A percentile compares a stretch with the other conserved stretches of the same genome.
Conservation (phyloP, 2,329 filamentous ascomycete genomes). For the Amauroascus verrucosus region DNA sequence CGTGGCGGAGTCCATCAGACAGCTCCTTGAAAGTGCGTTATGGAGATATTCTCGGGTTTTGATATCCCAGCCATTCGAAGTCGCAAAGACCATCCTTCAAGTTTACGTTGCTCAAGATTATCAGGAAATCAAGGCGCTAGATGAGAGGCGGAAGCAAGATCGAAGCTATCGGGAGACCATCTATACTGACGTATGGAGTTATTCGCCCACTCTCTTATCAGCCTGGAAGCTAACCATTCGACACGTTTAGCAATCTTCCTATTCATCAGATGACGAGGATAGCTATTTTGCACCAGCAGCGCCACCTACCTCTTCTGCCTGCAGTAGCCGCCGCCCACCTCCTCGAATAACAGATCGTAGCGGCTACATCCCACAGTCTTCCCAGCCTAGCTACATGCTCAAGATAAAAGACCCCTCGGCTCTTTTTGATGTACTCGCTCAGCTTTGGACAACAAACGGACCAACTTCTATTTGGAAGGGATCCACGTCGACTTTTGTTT, state of each 20-base stretch:
- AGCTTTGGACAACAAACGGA: constrained; percentile 82
- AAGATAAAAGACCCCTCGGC: constrained; percentile 65
- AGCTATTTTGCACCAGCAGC: constrained; percentile 68
- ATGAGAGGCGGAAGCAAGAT: constrained; percentile 24
- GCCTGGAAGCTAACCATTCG: constrained; percentile 10
- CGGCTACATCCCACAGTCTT: constrained; percentile 35
- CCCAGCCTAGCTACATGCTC: constrained; percentile 50
- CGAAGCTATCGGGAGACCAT: constrained; percentile 23
- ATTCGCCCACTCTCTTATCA: background rate
- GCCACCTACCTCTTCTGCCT: constrained; percentile 31
- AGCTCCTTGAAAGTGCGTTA: constrained; percentile 70
- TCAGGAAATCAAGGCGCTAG: constrained; percentile 23
- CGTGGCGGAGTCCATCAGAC: constrained; percentile 61
- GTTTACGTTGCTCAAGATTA: constrained; percentile 46
- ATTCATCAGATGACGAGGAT: constrained; percentile 61
- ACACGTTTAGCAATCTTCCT: constrained; percentile 25
- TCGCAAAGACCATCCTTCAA: constrained; percentile 88
- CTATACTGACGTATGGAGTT: constrained; percentile 23
- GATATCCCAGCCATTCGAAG: constrained; percentile 91
- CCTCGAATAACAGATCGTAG: constrained; percentile 38
- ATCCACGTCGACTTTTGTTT: constrained; percentile 85
- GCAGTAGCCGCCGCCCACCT: constrained; percentile 30
- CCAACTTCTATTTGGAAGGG: constrained; percentile 90
- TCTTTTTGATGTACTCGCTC: constrained; percentile 72
- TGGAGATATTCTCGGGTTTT: constrained; percentile 88